Conservation (phyloP, 1,284 basidiomycete species). For the Nidula niveotomentosa region DNA sequence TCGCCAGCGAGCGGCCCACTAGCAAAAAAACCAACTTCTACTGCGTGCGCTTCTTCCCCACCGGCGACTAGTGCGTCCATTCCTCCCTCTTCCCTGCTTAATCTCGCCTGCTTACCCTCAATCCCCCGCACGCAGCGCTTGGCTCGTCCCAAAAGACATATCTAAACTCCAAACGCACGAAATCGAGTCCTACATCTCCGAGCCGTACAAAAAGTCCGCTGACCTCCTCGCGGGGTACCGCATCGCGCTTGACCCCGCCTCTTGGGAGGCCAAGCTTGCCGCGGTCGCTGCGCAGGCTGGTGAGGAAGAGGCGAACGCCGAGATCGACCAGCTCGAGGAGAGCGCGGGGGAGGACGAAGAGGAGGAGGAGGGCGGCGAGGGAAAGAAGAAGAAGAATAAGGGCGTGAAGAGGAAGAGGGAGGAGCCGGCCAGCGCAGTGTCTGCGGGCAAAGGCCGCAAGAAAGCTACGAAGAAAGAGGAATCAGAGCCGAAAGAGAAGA, state of each 20-base stretch:
- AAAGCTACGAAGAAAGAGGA: constrained; percentile 14
- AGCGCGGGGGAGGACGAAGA: constrained; percentile 61
- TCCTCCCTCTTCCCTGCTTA: constrained; percentile 4
- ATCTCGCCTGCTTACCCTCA: constrained; percentile 3
- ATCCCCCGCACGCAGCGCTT: constrained; percentile 57
- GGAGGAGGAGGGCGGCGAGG: constrained; percentile 45
- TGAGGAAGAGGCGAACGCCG: constrained; percentile 62
- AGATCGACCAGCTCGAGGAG: constrained; percentile 56
- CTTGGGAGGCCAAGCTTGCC: constrained; percentile 69
- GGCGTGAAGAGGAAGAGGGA: constrained; percentile 65
- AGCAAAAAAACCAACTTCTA: constrained; percentile 72
- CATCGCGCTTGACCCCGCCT: constrained; percentile 78
- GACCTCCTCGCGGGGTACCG: constrained; percentile 83
- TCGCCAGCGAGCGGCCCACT: constrained; percentile 70
- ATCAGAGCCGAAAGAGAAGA: constrained; percentile 6
- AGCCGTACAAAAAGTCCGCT: constrained; percentile 72
- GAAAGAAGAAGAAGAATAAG: constrained; percentile 34
- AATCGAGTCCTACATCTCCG: constrained; percentile 82
- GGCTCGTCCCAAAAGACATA: constrained; percentile 84
- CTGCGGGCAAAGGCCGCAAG: constrained; percentile 25
- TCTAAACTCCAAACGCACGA: constrained; percentile 77
- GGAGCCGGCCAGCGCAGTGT: constrained; percentile 28
- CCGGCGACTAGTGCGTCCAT: constrained; percentile 83
- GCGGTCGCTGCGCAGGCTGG: constrained; percentile 36
- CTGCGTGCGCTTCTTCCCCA: constrained; percentile 88